phyloP scores from a whole-genome alignment of 331 rosid genomes.

The Acacia pycnantha region DNA sequence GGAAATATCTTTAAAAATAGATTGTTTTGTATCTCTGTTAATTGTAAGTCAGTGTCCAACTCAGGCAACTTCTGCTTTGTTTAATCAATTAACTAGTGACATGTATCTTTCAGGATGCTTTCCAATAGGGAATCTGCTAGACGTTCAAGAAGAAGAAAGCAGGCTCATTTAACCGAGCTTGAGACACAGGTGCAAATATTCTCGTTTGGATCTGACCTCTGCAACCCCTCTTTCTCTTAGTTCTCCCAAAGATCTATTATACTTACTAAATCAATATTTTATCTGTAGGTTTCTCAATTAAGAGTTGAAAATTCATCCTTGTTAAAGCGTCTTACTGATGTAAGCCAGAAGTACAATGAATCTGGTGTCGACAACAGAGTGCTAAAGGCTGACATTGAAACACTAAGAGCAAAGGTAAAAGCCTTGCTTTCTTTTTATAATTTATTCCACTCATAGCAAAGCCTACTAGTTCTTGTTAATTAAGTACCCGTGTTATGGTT shows the following conservation, averaged over 20 bases:
- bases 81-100: constrained; percentile 9
- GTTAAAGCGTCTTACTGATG: constrained; percentile 68
- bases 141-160: constrained; percentile 96
- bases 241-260: neutral
- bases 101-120: constrained; percentile 74
- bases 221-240: neutral
- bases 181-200: constrained; percentile 64
- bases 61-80: constrained; percentile 18
- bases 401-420: constrained; percentile 89
- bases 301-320: constrained; percentile 80
- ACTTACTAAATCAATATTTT: constrained; percentile 28
- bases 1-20: neutral
- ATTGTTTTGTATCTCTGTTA: neutral
- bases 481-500: neutral
- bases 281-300: constrained; percentile 68
- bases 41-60: neutral
- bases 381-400: constrained; percentile 81
- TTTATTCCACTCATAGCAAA: neutral
- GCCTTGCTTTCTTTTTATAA: neutral
- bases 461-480: neutral
- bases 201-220: constrained; percentile 5
- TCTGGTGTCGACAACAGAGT: constrained; percentile 89
- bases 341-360: constrained; percentile 58
- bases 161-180: constrained; percentile 93
- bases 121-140: constrained; percentile 98